These are phyloP conservation scores for Crithidia mellificae DNA, from an alignment of 208 protist genomes.

Conservation along the genomic window DNA sequence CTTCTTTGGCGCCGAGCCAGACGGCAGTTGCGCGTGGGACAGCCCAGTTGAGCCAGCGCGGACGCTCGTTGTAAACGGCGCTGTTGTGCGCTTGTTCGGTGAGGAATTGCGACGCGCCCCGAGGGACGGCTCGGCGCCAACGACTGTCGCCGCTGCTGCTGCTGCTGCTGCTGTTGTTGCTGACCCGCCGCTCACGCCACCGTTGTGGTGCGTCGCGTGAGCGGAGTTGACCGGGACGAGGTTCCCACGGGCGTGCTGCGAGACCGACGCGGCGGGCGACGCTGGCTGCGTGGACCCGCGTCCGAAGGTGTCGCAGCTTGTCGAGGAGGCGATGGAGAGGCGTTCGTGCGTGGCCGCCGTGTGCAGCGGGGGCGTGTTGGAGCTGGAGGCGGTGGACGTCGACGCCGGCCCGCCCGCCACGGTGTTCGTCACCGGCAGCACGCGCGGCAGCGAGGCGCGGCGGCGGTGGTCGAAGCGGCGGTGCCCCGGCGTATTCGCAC, in stretches of 20 bases:
- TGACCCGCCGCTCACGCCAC: no score
- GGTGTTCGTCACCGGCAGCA: not conserved
- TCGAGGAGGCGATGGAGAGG: not conserved
- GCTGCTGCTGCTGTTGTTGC: not conserved
- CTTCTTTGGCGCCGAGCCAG: not conserved
- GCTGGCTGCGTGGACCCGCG: not conserved
- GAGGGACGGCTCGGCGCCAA: not conserved
- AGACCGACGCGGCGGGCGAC: constrained; percentile 4
- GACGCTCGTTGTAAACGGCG: not conserved
- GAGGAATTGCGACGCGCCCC: not conserved
- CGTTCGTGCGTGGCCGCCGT: not conserved
- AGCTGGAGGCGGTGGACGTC: not conserved
- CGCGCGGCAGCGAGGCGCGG: constrained; percentile 12
- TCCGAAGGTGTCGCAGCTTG: constrained; percentile 1
- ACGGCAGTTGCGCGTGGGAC: not conserved
- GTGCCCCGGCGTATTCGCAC: constrained; percentile 8
- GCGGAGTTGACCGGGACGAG: not conserved
- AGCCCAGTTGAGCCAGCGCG: not conserved
- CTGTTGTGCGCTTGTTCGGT: not conserved
- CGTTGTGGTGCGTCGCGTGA: not conserved
- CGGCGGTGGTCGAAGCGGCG: constrained; percentile 10
- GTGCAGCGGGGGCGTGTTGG: not conserved
- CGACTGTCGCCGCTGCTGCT: no score
- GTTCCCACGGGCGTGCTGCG: not conserved
- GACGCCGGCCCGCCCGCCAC: not conserved